These are phyloP conservation scores for Auriscalpium orientale DNA, from an alignment of 768 basidiomycete species.

Conservation along the genomic window DNA sequence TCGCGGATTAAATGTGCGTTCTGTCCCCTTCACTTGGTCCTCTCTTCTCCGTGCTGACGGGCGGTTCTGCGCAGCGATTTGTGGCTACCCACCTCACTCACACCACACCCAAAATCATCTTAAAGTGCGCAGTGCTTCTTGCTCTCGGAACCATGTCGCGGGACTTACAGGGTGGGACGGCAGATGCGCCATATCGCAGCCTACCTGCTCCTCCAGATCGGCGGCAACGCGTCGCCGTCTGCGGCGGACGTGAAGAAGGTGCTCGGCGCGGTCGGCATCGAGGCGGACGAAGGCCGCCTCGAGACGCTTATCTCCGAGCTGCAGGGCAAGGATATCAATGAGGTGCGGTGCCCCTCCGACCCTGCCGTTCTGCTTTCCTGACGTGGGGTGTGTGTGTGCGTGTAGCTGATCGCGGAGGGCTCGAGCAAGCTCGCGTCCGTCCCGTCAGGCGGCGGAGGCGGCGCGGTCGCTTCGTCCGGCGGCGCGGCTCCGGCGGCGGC, in stretches of 20 bases:
- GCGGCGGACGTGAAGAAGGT: slow-evolving; percentile 85
- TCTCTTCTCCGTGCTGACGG: slow-evolving; percentile 2
- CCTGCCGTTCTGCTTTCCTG: not conserved
- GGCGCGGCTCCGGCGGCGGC: slow-evolving; percentile 54
- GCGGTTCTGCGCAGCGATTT: slow-evolving; percentile 58
- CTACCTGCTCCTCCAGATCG: slow-evolving; percentile 93
- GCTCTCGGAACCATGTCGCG: not conserved
- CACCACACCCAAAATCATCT: slow-evolving; percentile 22
- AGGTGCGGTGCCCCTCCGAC: slow-evolving; percentile 37
- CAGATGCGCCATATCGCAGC: slow-evolving; percentile 93
- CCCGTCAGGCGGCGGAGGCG: slow-evolving; percentile 87
- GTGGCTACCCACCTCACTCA: slow-evolving; percentile 69
- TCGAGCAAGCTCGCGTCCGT: slow-evolving; percentile 93
- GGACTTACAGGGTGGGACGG: not conserved
- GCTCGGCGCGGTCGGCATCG: slow-evolving; percentile 79
- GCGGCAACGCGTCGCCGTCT: slow-evolving; percentile 84
- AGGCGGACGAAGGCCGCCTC: slow-evolving; percentile 77
- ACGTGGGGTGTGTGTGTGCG: not conserved
- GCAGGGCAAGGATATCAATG: slow-evolving; percentile 79
- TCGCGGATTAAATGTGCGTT: slow-evolving; percentile 75
- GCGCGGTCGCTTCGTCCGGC: slow-evolving; percentile 43
- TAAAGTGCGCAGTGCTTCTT: slow-evolving; percentile 33
- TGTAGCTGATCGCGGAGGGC: slow-evolving; percentile 85
- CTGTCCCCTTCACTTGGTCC: not conserved
- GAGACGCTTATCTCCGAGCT: slow-evolving; percentile 84